Conservation (phyloP, 2,329 filamentous ascomycete species). For the Cladosporium oxysporum region DNA sequence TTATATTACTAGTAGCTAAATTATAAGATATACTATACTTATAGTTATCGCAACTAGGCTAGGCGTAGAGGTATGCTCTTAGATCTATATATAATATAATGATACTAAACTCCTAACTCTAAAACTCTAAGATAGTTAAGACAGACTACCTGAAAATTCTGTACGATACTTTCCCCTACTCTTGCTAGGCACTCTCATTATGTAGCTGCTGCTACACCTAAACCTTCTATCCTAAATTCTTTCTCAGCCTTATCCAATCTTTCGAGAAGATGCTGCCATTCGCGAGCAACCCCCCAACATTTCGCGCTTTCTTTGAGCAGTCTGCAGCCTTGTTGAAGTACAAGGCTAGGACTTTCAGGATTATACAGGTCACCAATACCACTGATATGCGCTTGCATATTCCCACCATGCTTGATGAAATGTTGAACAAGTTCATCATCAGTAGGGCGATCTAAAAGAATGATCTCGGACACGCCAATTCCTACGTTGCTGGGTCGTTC, state of each 20-base stretch:
- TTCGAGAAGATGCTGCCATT: conserved; percentile 5
- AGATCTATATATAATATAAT: too few species aligned
- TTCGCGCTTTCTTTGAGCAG: background rate
- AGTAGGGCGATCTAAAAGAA: conserved; percentile 57
- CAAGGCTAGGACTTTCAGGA: background rate
- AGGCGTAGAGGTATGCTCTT: too few species aligned
- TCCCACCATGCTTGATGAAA: conserved; percentile 54
- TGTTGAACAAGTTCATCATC: conserved; percentile 61
- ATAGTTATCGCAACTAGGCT: too few species aligned
- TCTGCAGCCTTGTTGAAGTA: conserved; percentile 21
- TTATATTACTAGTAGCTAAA: too few species aligned
- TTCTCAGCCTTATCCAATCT: background rate
- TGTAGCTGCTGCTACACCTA: background rate
- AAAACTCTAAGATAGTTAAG: too few species aligned
- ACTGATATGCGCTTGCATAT: conserved; percentile 54
- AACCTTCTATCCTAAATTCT: background rate
- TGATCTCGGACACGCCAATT: conserved; percentile 36
- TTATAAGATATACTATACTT: too few species aligned
- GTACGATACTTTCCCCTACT: too few species aligned
- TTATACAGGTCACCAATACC: conserved; percentile 56
- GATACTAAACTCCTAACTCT: too few species aligned
- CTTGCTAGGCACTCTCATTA: too few species aligned
- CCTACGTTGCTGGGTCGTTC: background rate
- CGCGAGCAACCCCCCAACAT: conserved; percentile 1
- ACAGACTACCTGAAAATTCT: too few species aligned